Evolutionary conservation across 2,329 filamentous ascomycete species (phyloP).

Genomic region (Sclerotinia nivalis): DNA sequence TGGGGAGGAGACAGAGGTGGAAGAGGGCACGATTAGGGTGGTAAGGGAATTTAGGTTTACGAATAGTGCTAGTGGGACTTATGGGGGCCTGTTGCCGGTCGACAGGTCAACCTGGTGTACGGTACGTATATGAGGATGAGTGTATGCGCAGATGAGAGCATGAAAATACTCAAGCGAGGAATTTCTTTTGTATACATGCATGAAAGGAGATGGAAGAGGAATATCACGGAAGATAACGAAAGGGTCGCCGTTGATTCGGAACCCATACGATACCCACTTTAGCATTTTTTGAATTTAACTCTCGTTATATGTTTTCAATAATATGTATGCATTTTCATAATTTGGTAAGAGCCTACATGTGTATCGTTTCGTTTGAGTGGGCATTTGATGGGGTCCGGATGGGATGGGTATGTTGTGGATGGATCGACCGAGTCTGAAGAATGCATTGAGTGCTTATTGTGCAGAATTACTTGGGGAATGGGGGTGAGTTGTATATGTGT

Average conservation of each 20-base stretch:
- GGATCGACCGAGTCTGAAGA: too few species aligned
- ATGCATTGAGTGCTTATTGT: too few species aligned
- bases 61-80: background rate
- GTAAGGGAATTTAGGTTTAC: conserved; percentile 15
- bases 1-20: background rate
- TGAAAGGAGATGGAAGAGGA: background rate
- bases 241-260: too few species aligned
- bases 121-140: background rate
- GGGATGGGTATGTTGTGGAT: too few species aligned
- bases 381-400: too few species aligned
- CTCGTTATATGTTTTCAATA: background rate
- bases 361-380: too few species aligned
- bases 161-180: background rate
- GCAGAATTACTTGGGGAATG: too few species aligned
- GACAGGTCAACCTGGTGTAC: background rate
- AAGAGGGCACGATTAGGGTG: conserved; percentile 16
- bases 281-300: background rate
- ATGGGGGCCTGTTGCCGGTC: conserved; percentile 5
- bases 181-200: background rate
- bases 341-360: too few species aligned
- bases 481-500: too few species aligned
- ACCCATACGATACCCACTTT: background rate
- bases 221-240: too few species aligned
- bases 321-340: too few species aligned
- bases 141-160: background rate